Percentiles rank a stretch among this genome's conserved stretches.
Conservation (phyloP, 2,329 filamentous ascomycete species). For the Myrmaecium sp. region DNA sequence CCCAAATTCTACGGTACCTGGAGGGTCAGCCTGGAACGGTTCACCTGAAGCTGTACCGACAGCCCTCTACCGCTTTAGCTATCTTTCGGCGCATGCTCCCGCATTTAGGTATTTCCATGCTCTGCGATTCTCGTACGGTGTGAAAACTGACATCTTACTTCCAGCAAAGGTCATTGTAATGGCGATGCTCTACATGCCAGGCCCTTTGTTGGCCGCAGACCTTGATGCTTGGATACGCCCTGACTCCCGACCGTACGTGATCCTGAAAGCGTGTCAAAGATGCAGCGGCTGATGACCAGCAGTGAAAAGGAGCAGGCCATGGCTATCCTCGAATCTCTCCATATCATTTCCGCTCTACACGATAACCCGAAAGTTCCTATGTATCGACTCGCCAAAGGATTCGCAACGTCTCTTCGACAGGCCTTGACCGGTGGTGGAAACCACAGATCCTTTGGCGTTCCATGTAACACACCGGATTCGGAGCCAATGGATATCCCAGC, state of each 20-base stretch:
- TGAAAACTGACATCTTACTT: background rate
- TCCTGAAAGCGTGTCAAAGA: background rate
- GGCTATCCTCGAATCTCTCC: slow-evolving; percentile 64
- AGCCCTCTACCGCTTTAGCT: slow-evolving; percentile 85
- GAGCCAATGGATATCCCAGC: slow-evolving; percentile 47
- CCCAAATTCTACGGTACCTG: slow-evolving; percentile 69
- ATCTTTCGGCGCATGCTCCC: slow-evolving; percentile 96
- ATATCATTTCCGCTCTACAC: slow-evolving; percentile 53
- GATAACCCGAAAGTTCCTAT: slow-evolving; percentile 45
- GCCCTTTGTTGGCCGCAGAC: slow-evolving; percentile 60
- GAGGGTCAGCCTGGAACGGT: slow-evolving; percentile 80
- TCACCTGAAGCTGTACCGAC: slow-evolving; percentile 82
- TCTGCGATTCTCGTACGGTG: background rate
- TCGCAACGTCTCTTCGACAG: slow-evolving; percentile 65
- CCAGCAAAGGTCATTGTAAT: slow-evolving; percentile 89
- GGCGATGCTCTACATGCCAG: slow-evolving; percentile 80
- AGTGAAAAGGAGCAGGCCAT: slow-evolving; percentile 74
- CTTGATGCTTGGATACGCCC: slow-evolving; percentile 77
- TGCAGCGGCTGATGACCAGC: slow-evolving; percentile 2
- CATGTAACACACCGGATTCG: slow-evolving; percentile 47
- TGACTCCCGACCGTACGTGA: slow-evolving; percentile 36
- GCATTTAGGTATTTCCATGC: slow-evolving; percentile 49
- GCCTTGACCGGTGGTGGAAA: slow-evolving; percentile 76
- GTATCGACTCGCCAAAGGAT: slow-evolving; percentile 64
- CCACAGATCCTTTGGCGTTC: slow-evolving; percentile 81